Evolutionary conservation across 208 protist genomes (phyloP), one percentile per base, ranked within the genome.

Genomic region (Trypanosoma mega): DNA sequence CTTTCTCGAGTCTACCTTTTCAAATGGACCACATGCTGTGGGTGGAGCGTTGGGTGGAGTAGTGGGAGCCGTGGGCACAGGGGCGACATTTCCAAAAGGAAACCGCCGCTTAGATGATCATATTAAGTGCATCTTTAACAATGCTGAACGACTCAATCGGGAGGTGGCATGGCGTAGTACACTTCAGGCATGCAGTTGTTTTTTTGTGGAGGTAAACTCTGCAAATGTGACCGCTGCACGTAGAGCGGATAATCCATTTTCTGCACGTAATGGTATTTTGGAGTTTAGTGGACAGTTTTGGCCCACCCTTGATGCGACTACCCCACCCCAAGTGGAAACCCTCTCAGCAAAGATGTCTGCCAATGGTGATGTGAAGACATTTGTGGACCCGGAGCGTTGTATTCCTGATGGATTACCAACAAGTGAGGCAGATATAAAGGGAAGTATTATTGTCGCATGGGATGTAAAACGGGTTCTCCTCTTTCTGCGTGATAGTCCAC

Each of bases 161-260:
- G 89, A 95, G 63, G 74, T 76, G 52, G 68, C 11, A 26, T 72
- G 82, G 53, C 77, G 74, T n/a, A 63, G 71, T 0, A 73, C 68
- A 53, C 55, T 93, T 59, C 74, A 66, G 0, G 44, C 45, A 34
- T 78, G 75, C 61, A 55, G 53, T 2, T 79, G 70, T 12, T 86
- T 85, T 62, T 85, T 95, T 57, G 63, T 95, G 34, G 71, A 92
- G 57, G 30, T 95, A 31, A 72, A 62, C 21, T 88, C 76, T 18
- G 89, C 85, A 30, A 80, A 78, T 55, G 75, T 92, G 4, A 92
- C 85, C 16, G 89, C 89, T 12, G 89, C 89, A 41, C 85, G 89
- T 20, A 85, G 89, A 11, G 77, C 79, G 3, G 89, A 95, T 68
- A 95, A 95, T 55, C 89, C 89, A 1, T 95, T 95, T 67, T 89